Percentiles rank a stretch among this genome's conserved stretches.
Conservation (phyloP, 2,329 filamentous ascomycete species). For the Alternaria gaisen region DNA sequence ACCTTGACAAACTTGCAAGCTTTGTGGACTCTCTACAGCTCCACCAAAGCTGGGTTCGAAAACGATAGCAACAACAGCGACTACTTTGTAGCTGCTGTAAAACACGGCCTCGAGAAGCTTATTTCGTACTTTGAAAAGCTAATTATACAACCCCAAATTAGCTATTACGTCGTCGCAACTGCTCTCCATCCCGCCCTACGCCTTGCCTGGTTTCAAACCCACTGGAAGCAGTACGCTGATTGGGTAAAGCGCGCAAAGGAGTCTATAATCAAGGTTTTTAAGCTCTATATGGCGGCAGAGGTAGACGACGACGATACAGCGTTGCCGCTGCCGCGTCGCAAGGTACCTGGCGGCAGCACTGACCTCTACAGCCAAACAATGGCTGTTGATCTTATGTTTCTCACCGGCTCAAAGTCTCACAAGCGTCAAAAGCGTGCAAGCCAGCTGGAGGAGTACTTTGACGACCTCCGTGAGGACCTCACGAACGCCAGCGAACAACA, state of each 20-base stretch:
- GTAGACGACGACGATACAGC: background rate
- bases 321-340: background rate
- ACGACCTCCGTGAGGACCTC: conserved; percentile 8
- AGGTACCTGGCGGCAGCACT: conserved; percentile 2
- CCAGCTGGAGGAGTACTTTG: conserved; percentile 14
- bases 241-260: too few relatives aligned
- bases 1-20: conserved; percentile 5
- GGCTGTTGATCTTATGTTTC: conserved; percentile 6
- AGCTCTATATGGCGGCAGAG: background rate
- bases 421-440: conserved; percentile 12
- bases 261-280: too few relatives aligned
- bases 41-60: background rate
- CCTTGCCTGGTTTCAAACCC: too few relatives aligned
- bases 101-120: background rate
- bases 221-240: too few relatives aligned
- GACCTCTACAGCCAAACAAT: conserved; percentile 9
- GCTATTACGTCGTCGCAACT: conserved; percentile 6
- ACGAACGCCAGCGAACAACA: background rate
- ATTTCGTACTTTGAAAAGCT: background rate
- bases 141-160: conserved; percentile 4
- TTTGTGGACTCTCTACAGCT: background rate
- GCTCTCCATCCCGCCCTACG: too few relatives aligned
- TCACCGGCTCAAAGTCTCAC: background rate
- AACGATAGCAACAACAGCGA: background rate
- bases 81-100: background rate